phyloP scores from a whole-genome alignment of 129 eudicot genomes.

The Chrysanthemum seticuspe region DNA sequence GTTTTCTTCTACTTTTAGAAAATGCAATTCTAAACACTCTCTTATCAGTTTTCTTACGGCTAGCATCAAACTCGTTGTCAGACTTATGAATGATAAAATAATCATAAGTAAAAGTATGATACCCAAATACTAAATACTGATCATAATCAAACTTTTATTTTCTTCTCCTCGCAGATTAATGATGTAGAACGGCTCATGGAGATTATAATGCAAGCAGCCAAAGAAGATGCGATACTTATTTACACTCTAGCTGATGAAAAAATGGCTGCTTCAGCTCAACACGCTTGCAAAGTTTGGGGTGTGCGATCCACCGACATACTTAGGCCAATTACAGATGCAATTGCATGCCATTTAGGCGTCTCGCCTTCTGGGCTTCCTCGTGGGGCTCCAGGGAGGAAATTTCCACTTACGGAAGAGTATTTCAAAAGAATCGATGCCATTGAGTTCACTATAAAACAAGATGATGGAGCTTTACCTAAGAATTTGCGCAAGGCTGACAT shows the following conservation, averaged over 20 bases:
- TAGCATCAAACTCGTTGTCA: neutral
- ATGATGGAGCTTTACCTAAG: constrained; percentile 67
- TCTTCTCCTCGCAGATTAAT: constrained; percentile 41
- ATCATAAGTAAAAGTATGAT: neutral
- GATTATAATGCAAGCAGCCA: constrained; percentile 67
- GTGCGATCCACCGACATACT: constrained; percentile 57
- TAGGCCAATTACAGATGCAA: constrained; percentile 58
- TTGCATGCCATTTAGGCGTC: constrained; percentile 63
- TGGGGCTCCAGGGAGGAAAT: constrained; percentile 60
- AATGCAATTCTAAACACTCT: too few species aligned
- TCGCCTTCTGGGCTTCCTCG: constrained; percentile 72
- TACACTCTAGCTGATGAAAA: constrained; percentile 77
- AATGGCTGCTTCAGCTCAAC: constrained; percentile 54
- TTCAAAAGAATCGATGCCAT: constrained; percentile 65
- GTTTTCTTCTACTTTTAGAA: too few species aligned
- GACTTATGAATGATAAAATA: neutral
- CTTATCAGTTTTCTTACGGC: neutral
- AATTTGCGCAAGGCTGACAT: constrained; percentile 55
- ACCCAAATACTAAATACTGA: neutral
- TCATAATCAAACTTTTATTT: neutral
- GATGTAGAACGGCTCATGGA: constrained; percentile 60
- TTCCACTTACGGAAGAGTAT: constrained; percentile 48
- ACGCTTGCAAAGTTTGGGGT: constrained; percentile 58
- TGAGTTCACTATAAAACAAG: constrained; percentile 72
- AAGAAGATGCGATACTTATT: constrained; percentile 62